These are phyloP conservation scores for Psilocybe mexicana DNA, from an alignment of 1,284 basidiomycete species.

Conservation along the genomic window DNA sequence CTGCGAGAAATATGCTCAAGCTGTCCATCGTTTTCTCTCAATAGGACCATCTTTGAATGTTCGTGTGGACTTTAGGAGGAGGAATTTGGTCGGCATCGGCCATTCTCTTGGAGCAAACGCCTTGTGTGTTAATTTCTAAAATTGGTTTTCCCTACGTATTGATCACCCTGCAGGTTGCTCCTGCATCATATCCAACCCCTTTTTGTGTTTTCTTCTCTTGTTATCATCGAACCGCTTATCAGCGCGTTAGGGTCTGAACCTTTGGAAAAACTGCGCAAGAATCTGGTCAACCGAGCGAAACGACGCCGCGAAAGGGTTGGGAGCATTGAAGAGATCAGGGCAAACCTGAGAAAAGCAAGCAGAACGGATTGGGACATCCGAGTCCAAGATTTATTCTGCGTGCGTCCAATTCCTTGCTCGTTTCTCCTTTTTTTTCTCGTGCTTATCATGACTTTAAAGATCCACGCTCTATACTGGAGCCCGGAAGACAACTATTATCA, in stretches of 20 bases:
- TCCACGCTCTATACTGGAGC: constrained; percentile 44
- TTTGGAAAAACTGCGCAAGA: constrained; percentile 38
- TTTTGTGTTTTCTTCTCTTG: constrained; percentile 2
- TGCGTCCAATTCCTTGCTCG: constrained; percentile 26
- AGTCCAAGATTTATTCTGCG: constrained; percentile 49
- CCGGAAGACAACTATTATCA: constrained; percentile 40
- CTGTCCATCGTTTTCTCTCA: constrained; percentile 53
- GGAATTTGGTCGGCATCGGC: constrained; percentile 57
- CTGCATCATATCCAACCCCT: constrained; percentile 46
- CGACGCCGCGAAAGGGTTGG: constrained; percentile 52
- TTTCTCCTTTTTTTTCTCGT: not conserved
- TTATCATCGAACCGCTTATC: constrained; percentile 9
- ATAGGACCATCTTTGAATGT: constrained; percentile 37
- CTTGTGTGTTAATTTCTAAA: constrained; percentile 39
- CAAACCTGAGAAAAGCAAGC: constrained; percentile 30
- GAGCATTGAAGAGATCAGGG: constrained; percentile 40
- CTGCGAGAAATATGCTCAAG: constrained; percentile 59
- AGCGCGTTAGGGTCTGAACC: constrained; percentile 23
- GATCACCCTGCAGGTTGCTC: constrained; percentile 40
- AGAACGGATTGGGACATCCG: constrained; percentile 48
- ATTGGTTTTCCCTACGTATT: not conserved
- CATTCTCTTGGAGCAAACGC: constrained; percentile 65
- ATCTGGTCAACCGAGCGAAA: constrained; percentile 44
- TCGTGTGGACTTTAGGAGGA: constrained; percentile 43
- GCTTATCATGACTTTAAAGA: constrained; percentile 28